These are phyloP conservation scores for Clitocybe nebularis DNA, from an alignment of 1,284 basidiomycete species.

Conservation along the genomic window DNA sequence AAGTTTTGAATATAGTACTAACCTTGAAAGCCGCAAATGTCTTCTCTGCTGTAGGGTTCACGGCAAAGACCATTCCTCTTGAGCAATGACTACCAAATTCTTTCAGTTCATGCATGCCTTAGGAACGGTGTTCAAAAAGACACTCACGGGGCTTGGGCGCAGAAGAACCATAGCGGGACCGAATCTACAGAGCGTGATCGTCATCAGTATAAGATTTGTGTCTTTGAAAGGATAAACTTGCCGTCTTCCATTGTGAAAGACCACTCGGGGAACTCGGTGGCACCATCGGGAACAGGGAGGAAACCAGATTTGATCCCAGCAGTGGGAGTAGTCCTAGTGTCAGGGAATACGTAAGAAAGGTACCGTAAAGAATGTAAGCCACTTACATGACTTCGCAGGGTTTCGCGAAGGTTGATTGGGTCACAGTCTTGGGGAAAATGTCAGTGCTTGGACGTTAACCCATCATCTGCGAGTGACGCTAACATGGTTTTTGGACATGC, in stretches of 20 bases:
- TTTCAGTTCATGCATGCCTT: too few relatives aligned
- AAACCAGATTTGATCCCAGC: slow-evolving; percentile 46
- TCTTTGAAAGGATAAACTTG: too few relatives aligned
- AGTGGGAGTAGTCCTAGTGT: slow-evolving; percentile 29
- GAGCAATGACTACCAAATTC: slow-evolving; percentile 34
- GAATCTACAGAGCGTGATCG: slow-evolving; percentile 12
- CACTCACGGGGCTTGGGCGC: slow-evolving; percentile 33
- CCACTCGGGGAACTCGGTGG: slow-evolving; percentile 30
- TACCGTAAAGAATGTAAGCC: background rate
- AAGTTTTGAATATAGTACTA: background rate
- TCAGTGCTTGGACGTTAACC: slow-evolving; percentile 2
- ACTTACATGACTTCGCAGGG: slow-evolving; percentile 24
- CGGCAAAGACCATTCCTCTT: slow-evolving; percentile 49
- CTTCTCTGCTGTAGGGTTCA: slow-evolving; percentile 43
- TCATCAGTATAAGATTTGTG: background rate
- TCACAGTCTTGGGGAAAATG: slow-evolving; percentile 27
- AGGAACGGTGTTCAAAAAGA: background rate
- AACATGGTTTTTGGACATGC: slow-evolving; percentile 33
- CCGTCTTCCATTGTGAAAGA: slow-evolving; percentile 35
- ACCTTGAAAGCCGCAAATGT: slow-evolving; percentile 45
- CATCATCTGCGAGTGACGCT: slow-evolving; percentile 6
- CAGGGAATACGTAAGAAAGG: background rate
- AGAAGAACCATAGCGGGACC: slow-evolving; percentile 51
- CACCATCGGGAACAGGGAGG: slow-evolving; percentile 25
- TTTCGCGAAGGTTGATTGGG: slow-evolving; percentile 33